Conservation (phyloP, 2,329 filamentous ascomycete species). For the Scorias spongiosa region DNA sequence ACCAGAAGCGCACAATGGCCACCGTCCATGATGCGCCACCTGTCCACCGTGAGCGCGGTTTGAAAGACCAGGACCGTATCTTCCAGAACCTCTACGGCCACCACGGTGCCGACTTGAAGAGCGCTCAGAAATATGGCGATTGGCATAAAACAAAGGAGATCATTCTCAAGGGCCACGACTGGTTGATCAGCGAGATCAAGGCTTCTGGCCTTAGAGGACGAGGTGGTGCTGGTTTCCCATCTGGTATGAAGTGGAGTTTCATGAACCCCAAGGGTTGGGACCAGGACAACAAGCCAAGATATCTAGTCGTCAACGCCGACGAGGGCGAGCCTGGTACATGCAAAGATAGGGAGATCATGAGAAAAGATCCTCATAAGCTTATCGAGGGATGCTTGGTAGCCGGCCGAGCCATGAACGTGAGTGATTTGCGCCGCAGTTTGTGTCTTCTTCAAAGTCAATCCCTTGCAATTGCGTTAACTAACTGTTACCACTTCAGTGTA, state of each 20-base stretch:
- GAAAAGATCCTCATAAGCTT: conserved; percentile 98
- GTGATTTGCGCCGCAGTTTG: conserved; percentile 2
- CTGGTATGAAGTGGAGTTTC: conserved; percentile 92
- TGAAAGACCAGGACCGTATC: conserved; percentile 94
- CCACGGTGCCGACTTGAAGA: conserved; percentile 79
- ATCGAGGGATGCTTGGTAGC: conserved; percentile 93
- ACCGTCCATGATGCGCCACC: conserved; percentile 37
- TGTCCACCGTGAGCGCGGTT: conserved; percentile 62
- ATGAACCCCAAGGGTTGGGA: conserved; percentile 99
- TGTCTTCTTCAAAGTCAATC: no score
- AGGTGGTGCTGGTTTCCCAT: conserved; percentile 95
- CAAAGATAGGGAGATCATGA: conserved; percentile 99
- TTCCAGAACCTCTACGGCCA: conserved; percentile 98
- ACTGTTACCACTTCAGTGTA: conserved; percentile 36
- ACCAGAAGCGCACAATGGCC: conserved; percentile 52
- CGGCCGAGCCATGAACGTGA: conserved; percentile 82
- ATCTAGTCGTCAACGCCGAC: conserved; percentile 95
- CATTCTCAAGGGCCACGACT: conserved; percentile 89
- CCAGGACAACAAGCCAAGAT: conserved; percentile 88
- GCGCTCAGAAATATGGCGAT: conserved; percentile 93
- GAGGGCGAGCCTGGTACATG: conserved; percentile 98
- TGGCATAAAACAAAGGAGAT: conserved; percentile 99
- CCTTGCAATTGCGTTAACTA: no score
- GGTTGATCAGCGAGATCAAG: conserved; percentile 97
- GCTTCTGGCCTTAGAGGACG: conserved; percentile 86